Evolutionary conservation across 164 flowering plant species (phyloP).

Genomic region (grape (Vitis vinifera)): ASM3070453v1 NC_081811.1:6419501-6420000

Average conservation of each 20-base stretch:
- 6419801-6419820: neutral
- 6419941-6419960: slow-evolving; percentile 9
- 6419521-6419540: no score
- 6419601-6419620: no score
- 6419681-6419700: no score
- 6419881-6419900: slow-evolving; percentile 24
- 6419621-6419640: no score
- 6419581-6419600: no score
- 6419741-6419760: slow-evolving; percentile 1
- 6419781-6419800: neutral
- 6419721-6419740: neutral
- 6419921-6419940: neutral
- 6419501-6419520: no score
- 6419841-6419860: neutral
- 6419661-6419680: no score
- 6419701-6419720: no score
- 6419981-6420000: neutral
- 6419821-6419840: neutral
- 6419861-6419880: slow-evolving; percentile 26
- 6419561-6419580: no score
- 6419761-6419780: neutral
- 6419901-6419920: neutral
- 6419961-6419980: slow-evolving; percentile 1
- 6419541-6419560: no score
- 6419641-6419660: no score